Conservation (phyloP, 164 flowering plant species). For the Magnolia sinica region DNA sequence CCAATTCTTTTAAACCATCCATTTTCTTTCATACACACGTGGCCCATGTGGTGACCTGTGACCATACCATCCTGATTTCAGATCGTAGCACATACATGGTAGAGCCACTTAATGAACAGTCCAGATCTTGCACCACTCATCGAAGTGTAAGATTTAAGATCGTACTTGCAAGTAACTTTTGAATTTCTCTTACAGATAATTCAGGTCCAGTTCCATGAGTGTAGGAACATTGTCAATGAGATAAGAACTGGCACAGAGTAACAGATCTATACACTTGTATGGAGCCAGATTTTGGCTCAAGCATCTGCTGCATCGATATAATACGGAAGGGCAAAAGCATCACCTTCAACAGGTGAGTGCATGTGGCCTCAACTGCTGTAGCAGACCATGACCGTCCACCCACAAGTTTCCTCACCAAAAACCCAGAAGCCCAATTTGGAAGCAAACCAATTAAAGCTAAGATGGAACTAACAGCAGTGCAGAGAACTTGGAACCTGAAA, state of each 20-base stretch:
- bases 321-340: background rate
- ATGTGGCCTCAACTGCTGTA: conserved; percentile 58
- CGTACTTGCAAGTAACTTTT: background rate
- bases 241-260: background rate
- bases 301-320: background rate
- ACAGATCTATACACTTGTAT: background rate
- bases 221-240: background rate
- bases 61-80: background rate
- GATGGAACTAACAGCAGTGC: conserved; percentile 35
- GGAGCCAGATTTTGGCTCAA: background rate
- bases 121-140: background rate
- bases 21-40: background rate
- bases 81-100: background rate
- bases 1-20: background rate
- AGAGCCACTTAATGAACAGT: background rate
- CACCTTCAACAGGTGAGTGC: conserved; percentile 65
- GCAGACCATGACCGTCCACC: conserved; percentile 82
- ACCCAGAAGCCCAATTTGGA: conserved; percentile 41
- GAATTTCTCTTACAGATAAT: background rate
- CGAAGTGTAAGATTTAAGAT: background rate
- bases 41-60: background rate
- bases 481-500: conserved; percentile 51
- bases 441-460: conserved; percentile 53
- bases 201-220: background rate
- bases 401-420: conserved; percentile 41